Percentiles rank a stretch among this genome's conserved stretches.
These are phyloP conservation scores for Oxyria digyna DNA, from an alignment of 148 eudicot genomes.

Conservation along the genomic window DNA sequence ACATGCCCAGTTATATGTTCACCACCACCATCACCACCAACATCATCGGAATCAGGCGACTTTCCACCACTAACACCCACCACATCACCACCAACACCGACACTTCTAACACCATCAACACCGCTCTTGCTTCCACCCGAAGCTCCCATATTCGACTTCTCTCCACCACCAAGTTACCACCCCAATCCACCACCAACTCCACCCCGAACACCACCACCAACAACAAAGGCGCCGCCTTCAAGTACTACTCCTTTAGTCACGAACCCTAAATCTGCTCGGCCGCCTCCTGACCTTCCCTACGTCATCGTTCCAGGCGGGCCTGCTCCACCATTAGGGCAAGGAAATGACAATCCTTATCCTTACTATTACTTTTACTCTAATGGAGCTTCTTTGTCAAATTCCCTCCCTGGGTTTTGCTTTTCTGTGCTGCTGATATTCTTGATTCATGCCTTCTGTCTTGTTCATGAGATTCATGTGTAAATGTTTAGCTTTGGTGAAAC, in stretches of 20 bases:
- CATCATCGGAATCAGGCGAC: constrained; percentile 2
- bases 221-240: constrained; percentile 18
- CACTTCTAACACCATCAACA: constrained; percentile 13
- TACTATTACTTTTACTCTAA: constrained; percentile 65
- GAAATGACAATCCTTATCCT: constrained; percentile 35
- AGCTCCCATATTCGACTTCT: not conserved
- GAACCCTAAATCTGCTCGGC: not conserved
- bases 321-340: constrained; percentile 22
- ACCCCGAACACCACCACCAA: constrained; percentile 14
- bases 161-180: constrained; percentile 5
- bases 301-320: constrained; percentile 25
- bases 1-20: constrained; percentile 74
- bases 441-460: not conserved
- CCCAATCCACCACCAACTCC: constrained; percentile 15
- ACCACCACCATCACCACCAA: constrained; percentile 38
- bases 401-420: not conserved
- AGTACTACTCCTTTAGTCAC: constrained; percentile 11
- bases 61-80: constrained; percentile 9
- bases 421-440: not conserved
- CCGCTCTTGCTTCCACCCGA: constrained; percentile 4
- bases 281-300: constrained; percentile 30
- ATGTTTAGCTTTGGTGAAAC: not conserved
- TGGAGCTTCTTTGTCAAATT: constrained; percentile 13
- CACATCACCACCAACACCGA: constrained; percentile 11
- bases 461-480: not conserved